Percentiles rank a stretch among this genome's conserved stretches.
These are phyloP conservation scores for Ceratobasidium sp. DNA, from an alignment of 1,284 basidiomycete genomes.

Conservation along the genomic window DNA sequence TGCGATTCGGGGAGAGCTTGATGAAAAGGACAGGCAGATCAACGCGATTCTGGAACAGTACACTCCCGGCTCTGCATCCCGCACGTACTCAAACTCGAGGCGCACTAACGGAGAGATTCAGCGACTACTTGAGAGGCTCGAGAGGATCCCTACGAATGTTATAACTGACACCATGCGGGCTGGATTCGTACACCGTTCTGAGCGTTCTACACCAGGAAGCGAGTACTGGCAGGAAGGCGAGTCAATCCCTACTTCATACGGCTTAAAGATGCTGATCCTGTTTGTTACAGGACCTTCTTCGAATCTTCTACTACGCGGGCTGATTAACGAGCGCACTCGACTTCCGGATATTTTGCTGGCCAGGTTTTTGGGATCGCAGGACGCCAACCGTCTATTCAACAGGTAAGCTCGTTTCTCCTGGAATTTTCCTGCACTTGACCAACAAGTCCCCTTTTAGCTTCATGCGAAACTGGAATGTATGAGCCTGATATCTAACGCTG, in stretches of 20 bases:
- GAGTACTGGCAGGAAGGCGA: constrained; percentile 35
- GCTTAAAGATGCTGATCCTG: not conserved
- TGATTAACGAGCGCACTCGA: constrained; percentile 26
- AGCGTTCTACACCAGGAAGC: not conserved
- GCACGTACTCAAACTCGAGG: not conserved
- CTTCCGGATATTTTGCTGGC: constrained; percentile 30
- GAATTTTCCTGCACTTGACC: not conserved
- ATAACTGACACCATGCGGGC: not conserved
- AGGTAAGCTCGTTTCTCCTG: not conserved
- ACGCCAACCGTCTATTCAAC: constrained; percentile 25
- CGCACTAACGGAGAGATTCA: constrained; percentile 8
- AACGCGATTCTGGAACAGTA: constrained; percentile 16
- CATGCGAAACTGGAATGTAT: constrained; percentile 34
- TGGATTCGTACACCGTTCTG: constrained; percentile 7
- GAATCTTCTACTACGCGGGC: constrained; percentile 27
- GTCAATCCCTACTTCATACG: not conserved
- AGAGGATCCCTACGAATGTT: not conserved
- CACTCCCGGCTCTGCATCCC: not conserved
- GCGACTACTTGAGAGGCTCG: constrained; percentile 13
- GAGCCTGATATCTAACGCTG: not conserved
- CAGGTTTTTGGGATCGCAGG: not conserved
- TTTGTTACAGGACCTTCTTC: constrained; percentile 18
- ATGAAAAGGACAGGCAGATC: not conserved
- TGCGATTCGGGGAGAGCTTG: not conserved
- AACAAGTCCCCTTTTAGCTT: constrained; percentile 4